phyloP scores from a whole-genome alignment of 2,329 filamentous ascomycete genomes.

The Juglanconis juglandina region DNA sequence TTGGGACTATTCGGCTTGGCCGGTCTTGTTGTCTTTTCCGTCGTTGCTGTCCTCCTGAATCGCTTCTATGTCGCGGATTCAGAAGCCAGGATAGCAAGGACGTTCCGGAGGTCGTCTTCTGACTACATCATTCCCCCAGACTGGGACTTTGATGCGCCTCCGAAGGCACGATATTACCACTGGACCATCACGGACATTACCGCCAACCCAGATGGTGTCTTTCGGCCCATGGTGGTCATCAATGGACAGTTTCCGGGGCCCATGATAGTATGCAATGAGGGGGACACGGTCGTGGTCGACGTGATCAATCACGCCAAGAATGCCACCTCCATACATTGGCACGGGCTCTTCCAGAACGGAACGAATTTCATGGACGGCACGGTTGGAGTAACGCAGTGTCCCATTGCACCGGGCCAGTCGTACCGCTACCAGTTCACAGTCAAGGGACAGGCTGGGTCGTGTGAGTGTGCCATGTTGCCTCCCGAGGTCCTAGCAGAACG shows the following conservation, averaged over 20 bases:
- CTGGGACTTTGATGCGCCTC: constrained; percentile 53
- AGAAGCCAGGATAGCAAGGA: neutral
- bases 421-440: constrained; percentile 49
- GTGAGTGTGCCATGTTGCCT: constrained; percentile 24
- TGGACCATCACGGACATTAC: constrained; percentile 59
- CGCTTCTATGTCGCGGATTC: neutral
- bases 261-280: constrained; percentile 68
- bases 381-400: constrained; percentile 57
- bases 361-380: constrained; percentile 70
- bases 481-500: neutral
- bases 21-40: constrained; percentile 1
- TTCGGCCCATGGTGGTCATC: constrained; percentile 62
- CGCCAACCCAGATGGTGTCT: constrained; percentile 59
- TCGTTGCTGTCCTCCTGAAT: neutral
- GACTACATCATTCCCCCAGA: constrained; percentile 55
- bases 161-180: constrained; percentile 52
- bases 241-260: constrained; percentile 74
- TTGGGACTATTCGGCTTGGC: constrained; percentile 4
- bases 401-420: constrained; percentile 53
- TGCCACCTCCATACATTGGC: constrained; percentile 69
- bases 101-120: constrained; percentile 26
- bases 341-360: constrained; percentile 74
- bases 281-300: constrained; percentile 67
- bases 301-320: constrained; percentile 66
- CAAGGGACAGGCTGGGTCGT: constrained; percentile 32